These are phyloP conservation scores for Yamadazyma buinensis DNA, from an alignment of 1,139 yeast species.

Conservation along the genomic window DNA sequence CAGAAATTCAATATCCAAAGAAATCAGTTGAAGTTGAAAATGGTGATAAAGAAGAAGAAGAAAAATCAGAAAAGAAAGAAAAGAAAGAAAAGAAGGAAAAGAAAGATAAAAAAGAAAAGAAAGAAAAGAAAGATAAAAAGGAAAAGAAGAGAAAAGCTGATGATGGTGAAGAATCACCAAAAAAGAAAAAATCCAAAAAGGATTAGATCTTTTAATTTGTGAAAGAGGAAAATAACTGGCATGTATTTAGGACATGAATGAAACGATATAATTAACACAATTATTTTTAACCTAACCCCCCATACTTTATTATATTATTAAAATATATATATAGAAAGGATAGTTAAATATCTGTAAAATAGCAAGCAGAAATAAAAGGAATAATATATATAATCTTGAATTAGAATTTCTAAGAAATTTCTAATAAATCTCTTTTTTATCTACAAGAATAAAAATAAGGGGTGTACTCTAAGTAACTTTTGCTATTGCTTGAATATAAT, in stretches of 20 bases:
- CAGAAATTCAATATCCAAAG: slow-evolving; percentile 51
- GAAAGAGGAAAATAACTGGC: slow-evolving; percentile 1
- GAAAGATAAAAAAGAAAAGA: slow-evolving; percentile 59
- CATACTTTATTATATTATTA: too few species aligned
- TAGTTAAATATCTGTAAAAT: too few species aligned
- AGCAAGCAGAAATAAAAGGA: too few species aligned
- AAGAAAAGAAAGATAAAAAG: slow-evolving; percentile 36
- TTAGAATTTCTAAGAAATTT: too few species aligned
- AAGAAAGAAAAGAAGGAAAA: slow-evolving; percentile 67
- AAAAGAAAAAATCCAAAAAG: slow-evolving; percentile 40
- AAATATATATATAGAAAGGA: too few species aligned
- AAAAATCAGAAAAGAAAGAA: slow-evolving; percentile 50
- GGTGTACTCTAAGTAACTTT: too few species aligned
- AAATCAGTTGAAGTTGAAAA: slow-evolving; percentile 34
- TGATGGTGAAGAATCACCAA: slow-evolving; percentile 48
- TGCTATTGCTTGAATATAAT: too few species aligned
- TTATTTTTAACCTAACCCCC: too few species aligned
- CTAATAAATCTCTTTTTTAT: too few species aligned
- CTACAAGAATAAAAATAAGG: too few species aligned
- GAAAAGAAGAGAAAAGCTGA: slow-evolving; percentile 54
- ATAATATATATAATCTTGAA: too few species aligned
- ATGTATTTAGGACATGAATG: slow-evolving; percentile 2
- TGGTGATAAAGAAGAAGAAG: slow-evolving; percentile 26
- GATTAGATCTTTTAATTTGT: slow-evolving; percentile 10
- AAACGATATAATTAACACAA: too few species aligned